A percentile compares a stretch with the other conserved stretches of the same genome.
Evolutionary conservation across 179 eudicot species (phyloP).

Genomic region (Spergularia azorica): DNA sequence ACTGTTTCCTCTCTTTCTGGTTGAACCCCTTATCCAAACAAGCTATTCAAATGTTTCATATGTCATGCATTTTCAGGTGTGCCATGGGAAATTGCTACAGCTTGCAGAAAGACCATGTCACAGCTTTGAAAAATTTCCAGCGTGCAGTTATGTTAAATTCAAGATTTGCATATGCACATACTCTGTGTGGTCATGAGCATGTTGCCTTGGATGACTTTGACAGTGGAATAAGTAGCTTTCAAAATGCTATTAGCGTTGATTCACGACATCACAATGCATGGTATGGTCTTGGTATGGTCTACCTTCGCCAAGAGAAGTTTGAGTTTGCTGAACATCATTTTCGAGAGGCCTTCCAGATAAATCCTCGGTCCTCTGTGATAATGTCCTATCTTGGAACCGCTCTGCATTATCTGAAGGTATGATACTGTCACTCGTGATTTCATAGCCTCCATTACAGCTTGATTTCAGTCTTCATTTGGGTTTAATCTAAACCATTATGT

Average conservation of each 20-base stretch:
- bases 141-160: constrained; percentile 85
- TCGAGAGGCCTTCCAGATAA: constrained; percentile 75
- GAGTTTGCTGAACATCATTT: constrained; percentile 97
- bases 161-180: constrained; percentile 91
- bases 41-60: neutral
- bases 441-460: neutral
- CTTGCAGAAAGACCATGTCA: constrained; percentile 98
- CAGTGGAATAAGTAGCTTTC: constrained; percentile 85
- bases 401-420: constrained; percentile 86
- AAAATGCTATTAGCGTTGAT: constrained; percentile 81
- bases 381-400: constrained; percentile 98
- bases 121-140: constrained; percentile 92
- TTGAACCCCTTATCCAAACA: neutral
- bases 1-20: neutral
- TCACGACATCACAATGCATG: constrained; percentile 97
- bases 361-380: constrained; percentile 88
- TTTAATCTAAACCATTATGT: neutral
- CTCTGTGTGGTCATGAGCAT: constrained; percentile 98
- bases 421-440: neutral
- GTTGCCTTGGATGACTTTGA: constrained; percentile 98
- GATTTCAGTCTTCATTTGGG: neutral
- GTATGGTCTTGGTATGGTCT: constrained; percentile 99
- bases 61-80: constrained; percentile 58
- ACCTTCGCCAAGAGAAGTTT: constrained; percentile 94
- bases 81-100: constrained; percentile 99